Percentiles rank a stretch among this genome's conserved stretches.
Evolutionary conservation across 2,329 filamentous ascomycete genomes (phyloP).

Genomic region (Shiraia sp.): DNA sequence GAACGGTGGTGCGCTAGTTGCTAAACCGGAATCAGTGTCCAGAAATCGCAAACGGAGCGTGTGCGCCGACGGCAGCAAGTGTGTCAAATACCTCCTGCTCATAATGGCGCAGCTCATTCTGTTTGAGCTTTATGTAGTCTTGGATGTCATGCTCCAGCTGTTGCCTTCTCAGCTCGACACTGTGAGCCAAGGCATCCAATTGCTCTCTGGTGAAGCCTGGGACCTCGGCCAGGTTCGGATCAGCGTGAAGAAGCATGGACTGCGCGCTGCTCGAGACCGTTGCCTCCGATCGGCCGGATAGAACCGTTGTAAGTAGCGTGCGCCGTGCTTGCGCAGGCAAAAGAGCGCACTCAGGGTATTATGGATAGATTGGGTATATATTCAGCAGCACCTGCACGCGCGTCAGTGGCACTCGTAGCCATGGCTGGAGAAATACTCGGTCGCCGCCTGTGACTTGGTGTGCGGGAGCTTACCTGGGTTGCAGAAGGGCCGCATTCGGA

Average conservation of each 20-base stretch:
- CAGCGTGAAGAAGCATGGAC: constrained; percentile 38
- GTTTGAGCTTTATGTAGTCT: constrained; percentile 39
- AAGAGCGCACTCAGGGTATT: constrained; percentile 7
- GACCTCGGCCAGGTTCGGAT: constrained; percentile 36
- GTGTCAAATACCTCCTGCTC: constrained; percentile 33
- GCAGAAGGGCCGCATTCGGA: too few relatives aligned
- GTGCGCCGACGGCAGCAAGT: constrained; percentile 2
- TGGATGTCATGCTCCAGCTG: constrained; percentile 43
- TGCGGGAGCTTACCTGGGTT: too few relatives aligned
- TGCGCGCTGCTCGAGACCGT: constrained; percentile 5
- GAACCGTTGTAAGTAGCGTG: constrained; percentile 18
- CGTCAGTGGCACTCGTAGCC: constrained; percentile 14
- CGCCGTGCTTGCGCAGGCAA: constrained; percentile 7
- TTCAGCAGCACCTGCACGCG: constrained; percentile 12
- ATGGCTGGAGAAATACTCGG: too few relatives aligned
- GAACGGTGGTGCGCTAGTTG: constrained; percentile 37
- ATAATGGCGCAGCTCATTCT: constrained; percentile 36
- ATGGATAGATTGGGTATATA: constrained; percentile 1
- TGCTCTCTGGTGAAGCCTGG: constrained; percentile 37
- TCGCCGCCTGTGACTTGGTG: too few relatives aligned
- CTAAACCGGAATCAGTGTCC: constrained; percentile 34
- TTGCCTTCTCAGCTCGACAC: constrained; percentile 40
- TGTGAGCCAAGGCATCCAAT: constrained; percentile 37
- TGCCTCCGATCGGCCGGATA: constrained; percentile 18
- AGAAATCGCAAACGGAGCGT: constrained; percentile 9